phyloP scores from a whole-genome alignment of 805 yeast genomes.

The Kockiozyma suomiensis region DNA sequence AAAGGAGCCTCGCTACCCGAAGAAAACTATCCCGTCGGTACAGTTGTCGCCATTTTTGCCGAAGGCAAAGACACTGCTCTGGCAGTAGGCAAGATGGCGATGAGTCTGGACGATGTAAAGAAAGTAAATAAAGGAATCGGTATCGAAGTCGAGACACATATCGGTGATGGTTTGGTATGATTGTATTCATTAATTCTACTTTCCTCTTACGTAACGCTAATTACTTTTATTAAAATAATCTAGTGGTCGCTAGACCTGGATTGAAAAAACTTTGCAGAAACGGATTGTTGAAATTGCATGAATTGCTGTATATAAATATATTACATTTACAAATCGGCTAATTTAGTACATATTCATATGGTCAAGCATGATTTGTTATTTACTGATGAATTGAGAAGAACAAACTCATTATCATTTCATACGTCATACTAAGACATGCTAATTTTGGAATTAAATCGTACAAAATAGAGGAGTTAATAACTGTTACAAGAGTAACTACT shows the following conservation, averaged over 20 bases:
- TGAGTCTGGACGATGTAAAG: conserved; percentile 90
- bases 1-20: conserved; percentile 46
- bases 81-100: conserved; percentile 83
- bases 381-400: neutral
- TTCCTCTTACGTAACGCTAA: neutral
- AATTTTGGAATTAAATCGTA: neutral
- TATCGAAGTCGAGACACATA: conserved; percentile 75
- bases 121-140: conserved; percentile 84
- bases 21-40: conserved; percentile 66
- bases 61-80: conserved; percentile 91
- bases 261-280: neutral
- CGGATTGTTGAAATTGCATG: neutral
- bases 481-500: neutral
- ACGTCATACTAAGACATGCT: too few species aligned
- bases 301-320: neutral
- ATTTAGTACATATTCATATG: neutral
- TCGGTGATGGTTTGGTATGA: conserved; percentile 78
- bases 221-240: neutral
- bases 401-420: too few species aligned
- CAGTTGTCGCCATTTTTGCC: conserved; percentile 81
- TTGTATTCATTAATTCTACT: neutral
- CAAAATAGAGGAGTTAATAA: neutral
- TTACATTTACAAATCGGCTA: neutral
- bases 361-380: neutral
- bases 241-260: conserved; percentile 31